Conservation (phyloP, 176 grass and related monocot species). For the Triticum monococcum region DNA sequence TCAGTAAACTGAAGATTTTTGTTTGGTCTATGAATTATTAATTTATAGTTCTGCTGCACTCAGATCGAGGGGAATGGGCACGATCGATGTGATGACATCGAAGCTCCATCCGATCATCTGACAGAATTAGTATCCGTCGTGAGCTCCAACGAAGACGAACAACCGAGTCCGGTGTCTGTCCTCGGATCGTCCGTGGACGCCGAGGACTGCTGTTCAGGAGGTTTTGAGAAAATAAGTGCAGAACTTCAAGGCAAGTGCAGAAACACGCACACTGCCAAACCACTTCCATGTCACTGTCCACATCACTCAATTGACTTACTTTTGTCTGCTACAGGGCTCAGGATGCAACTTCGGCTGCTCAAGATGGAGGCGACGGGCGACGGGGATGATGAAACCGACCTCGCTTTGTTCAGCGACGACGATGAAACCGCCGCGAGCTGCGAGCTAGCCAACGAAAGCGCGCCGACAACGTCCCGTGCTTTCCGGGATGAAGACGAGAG, state of each 20-base stretch:
- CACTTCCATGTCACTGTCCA: background rate
- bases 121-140: background rate
- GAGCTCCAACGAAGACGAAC: constrained; percentile 53
- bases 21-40: background rate
- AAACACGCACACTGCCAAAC: background rate
- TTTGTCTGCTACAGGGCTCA: constrained; percentile 53
- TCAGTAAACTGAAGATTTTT: background rate
- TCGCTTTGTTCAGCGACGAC: constrained; percentile 40
- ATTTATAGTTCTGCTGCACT: background rate
- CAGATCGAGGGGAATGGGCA: background rate
- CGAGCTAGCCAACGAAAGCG: constrained; percentile 3
- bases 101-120: background rate
- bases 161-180: constrained; percentile 58
- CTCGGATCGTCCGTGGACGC: constrained; percentile 49
- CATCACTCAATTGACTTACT: background rate
- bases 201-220: constrained; percentile 51
- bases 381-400: constrained; percentile 27
- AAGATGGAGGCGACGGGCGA: constrained; percentile 49
- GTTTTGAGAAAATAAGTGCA: constrained; percentile 77
- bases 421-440: constrained; percentile 30
- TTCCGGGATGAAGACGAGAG: constrained; percentile 58
- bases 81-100: background rate
- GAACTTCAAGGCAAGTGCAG: constrained; percentile 73
- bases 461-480: constrained; percentile 1
- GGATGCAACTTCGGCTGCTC: constrained; percentile 77